These are phyloP conservation scores for Handroanthus guayacan DNA, from an alignment of 257 asterid species.

Conservation along the genomic window DNA sequence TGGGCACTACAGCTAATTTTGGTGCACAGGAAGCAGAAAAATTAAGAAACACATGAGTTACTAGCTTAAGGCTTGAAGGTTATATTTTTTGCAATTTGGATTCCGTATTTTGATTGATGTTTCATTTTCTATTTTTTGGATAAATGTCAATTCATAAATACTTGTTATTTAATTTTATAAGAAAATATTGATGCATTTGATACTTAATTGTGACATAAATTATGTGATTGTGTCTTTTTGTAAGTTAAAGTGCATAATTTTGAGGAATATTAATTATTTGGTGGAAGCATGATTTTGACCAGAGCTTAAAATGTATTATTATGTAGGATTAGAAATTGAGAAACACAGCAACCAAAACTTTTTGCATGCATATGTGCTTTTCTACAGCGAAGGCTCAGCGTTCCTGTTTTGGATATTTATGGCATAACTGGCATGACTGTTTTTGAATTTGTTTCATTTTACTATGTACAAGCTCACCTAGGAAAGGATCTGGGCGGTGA, in stretches of 20 bases:
- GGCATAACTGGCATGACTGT: no score
- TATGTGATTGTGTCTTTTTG: conserved; percentile 3
- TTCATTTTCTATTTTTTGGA: no score
- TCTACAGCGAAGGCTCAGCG: background rate
- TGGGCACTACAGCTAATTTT: background rate
- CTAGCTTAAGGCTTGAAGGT: conserved; percentile 2
- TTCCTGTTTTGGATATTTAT: no score
- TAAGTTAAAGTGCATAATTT: conserved; percentile 21
- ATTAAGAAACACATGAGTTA: conserved; percentile 1
- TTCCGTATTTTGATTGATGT: no score
- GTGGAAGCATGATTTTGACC: conserved; percentile 5
- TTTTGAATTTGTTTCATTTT: no score
- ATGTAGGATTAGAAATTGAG: conserved; percentile 22
- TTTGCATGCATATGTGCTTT: conserved; percentile 5
- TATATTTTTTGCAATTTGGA: background rate
- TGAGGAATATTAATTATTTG: conserved; percentile 27
- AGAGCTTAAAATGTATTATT: conserved; percentile 8
- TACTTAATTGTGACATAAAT: no score
- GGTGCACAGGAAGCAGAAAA: conserved; percentile 4
- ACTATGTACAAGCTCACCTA: no score
- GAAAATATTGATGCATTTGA: no score
- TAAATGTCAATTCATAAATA: no score
- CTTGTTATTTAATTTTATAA: no score
- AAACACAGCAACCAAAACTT: background rate
- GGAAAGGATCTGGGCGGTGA: no score